Evolutionary conservation across 352 stramenopile genomes (phyloP).

Genomic region (Peronospora belbahrii): DNA sequence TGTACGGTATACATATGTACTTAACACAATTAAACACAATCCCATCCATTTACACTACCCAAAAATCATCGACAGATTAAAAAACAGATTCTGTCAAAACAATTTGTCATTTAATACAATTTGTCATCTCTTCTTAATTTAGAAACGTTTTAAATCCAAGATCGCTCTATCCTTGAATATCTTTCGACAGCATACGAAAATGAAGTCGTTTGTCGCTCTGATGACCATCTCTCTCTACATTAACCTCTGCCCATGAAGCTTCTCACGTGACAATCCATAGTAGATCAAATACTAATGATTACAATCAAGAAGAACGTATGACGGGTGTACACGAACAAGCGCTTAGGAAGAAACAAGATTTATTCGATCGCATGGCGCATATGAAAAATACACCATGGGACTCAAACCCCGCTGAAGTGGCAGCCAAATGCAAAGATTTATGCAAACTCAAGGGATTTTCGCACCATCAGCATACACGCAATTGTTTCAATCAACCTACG

Average conservation of each 20-base stretch:
- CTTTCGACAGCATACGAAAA: too few species aligned
- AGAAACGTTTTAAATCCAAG: too few species aligned
- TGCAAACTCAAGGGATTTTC: constrained; percentile 54
- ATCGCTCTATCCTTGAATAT: too few species aligned
- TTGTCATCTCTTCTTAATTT: too few species aligned
- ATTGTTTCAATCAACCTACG: constrained; percentile 47
- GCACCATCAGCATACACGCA: constrained; percentile 45
- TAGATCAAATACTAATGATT: constrained; percentile 5
- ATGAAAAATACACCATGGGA: constrained; percentile 73
- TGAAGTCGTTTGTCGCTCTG: constrained; percentile 19
- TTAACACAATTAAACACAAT: too few species aligned
- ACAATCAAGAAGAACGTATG: constrained; percentile 19
- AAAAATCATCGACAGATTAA: too few species aligned
- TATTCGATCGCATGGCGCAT: constrained; percentile 32
- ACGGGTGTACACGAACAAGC: constrained; percentile 16
- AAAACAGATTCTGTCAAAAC: too few species aligned
- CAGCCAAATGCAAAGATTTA: constrained; percentile 52
- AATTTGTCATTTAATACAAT: too few species aligned
- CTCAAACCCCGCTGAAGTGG: constrained; percentile 30
- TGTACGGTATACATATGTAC: too few species aligned
- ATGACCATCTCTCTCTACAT: constrained; percentile 6
- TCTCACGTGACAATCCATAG: constrained; percentile 14
- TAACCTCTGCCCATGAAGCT: constrained; percentile 2
- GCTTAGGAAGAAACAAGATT: constrained; percentile 31
- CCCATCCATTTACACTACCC: too few species aligned